These are phyloP conservation scores for Acephala macrosclerotiorum DNA, from an alignment of 2,329 filamentous ascomycete species.

Conservation along the genomic window DNA sequence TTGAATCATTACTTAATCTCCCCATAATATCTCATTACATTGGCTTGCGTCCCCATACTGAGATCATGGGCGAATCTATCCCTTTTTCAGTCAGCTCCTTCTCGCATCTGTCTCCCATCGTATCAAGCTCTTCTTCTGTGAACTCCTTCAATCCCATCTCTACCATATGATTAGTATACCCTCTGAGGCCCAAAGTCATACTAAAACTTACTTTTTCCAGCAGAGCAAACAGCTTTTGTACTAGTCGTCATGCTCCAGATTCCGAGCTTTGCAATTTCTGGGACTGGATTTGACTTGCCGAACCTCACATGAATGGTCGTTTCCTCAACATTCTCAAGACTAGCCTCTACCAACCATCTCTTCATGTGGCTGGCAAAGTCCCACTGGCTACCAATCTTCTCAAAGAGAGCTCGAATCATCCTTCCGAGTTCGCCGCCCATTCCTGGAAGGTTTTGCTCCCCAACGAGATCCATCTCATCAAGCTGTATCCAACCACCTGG, in stretches of 20 bases:
- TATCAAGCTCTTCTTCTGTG: constrained; percentile 15
- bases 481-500: constrained; percentile 30
- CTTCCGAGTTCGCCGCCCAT: constrained; percentile 4
- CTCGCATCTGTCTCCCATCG: constrained; percentile 11
- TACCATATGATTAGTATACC: not conserved
- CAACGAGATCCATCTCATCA: constrained; percentile 19
- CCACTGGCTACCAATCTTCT: constrained; percentile 2
- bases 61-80: constrained; percentile 11
- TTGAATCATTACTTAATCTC: not conserved
- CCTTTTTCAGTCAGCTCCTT: constrained; percentile 12
- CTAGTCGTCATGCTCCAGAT: not conserved
- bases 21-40: not conserved
- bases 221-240: constrained; percentile 12
- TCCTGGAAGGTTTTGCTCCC: not conserved
- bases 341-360: constrained; percentile 15
- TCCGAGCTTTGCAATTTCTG: constrained; percentile 11
- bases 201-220: constrained; percentile 7
- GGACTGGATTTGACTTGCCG: constrained; percentile 8
- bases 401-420: constrained; percentile 11
- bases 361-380: constrained; percentile 11
- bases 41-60: constrained; percentile 20
- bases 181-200: not conserved
- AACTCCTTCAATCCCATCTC: constrained; percentile 10
- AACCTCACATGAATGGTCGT: constrained; percentile 12
- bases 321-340: constrained; percentile 18